phyloP scores from a whole-genome alignment of 768 basidiomycete genomes.

The Erythrobasidium yunnanense region DNA sequence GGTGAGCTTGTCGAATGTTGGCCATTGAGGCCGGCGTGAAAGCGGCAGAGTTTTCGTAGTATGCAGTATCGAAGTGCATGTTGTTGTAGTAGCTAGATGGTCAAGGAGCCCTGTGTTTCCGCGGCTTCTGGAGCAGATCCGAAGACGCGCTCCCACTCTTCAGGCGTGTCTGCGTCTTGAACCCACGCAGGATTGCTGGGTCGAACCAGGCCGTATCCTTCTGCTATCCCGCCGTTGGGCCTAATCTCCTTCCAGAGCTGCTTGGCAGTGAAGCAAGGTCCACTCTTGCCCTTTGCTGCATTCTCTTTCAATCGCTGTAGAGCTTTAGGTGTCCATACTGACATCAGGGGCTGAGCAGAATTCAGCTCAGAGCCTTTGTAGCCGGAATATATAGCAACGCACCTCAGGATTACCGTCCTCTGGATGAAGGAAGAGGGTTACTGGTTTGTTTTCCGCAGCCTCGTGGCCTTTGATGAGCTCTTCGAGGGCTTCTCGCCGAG shows the following conservation, averaged over 20 bases:
- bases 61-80: too few species aligned
- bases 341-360: slow-evolving; percentile 29
- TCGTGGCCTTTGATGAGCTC: slow-evolving; percentile 17
- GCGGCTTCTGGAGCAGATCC: background rate
- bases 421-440: slow-evolving; percentile 33
- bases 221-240: slow-evolving; percentile 21
- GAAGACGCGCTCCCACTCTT: slow-evolving; percentile 30
- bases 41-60: too few species aligned
- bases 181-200: slow-evolving; percentile 26
- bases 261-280: slow-evolving; percentile 32
- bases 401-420: slow-evolving; percentile 30
- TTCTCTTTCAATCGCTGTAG: slow-evolving; percentile 29
- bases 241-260: slow-evolving; percentile 26
- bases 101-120: background rate
- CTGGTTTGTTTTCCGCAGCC: slow-evolving; percentile 10
- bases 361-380: background rate
- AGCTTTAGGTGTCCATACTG: slow-evolving; percentile 32
- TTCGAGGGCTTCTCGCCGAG: slow-evolving; percentile 10
- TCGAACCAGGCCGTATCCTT: slow-evolving; percentile 10
- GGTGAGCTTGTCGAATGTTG: background rate
- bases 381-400: background rate
- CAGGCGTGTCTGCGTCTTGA: slow-evolving; percentile 32
- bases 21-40: too few species aligned
- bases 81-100: too few species aligned
- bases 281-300: slow-evolving; percentile 29